phyloP scores from a whole-genome alignment of 768 basidiomycete genomes.

The Podaxis mareebaensis region DNA sequence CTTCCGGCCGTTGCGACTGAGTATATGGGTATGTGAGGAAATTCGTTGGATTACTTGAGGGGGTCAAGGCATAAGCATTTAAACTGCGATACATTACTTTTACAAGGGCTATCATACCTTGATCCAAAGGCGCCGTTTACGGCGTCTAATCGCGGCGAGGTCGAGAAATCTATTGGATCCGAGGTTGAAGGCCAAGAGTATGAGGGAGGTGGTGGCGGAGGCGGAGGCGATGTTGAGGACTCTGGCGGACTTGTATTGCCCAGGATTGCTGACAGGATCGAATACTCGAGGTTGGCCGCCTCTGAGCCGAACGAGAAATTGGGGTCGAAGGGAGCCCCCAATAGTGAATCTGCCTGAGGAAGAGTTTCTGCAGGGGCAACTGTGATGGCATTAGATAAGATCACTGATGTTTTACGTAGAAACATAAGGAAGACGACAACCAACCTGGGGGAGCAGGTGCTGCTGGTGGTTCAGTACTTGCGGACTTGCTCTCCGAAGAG shows the following conservation, averaged over 20 bases:
- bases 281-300: conserved; percentile 93
- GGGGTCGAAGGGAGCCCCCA: conserved; percentile 62
- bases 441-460: conserved; percentile 24
- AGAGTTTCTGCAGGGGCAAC: conserved; percentile 49
- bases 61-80: conserved; percentile 30
- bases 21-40: conserved; percentile 52
- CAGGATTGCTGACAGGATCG: conserved; percentile 89
- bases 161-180: conserved; percentile 39
- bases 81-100: conserved; percentile 37
- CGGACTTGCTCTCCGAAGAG: conserved; percentile 32
- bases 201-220: conserved; percentile 31
- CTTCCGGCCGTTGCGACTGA: conserved; percentile 35
- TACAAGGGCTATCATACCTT: conserved; percentile 37
- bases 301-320: conserved; percentile 78
- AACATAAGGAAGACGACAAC: conserved; percentile 17
- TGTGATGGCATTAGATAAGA: conserved; percentile 20
- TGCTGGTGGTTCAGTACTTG: conserved; percentile 31
- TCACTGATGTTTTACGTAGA: conserved; percentile 17
- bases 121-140: conserved; percentile 28
- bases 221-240: conserved; percentile 45
- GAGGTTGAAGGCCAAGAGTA: conserved; percentile 44
- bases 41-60: conserved; percentile 37
- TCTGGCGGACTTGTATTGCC: conserved; percentile 69
- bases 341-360: conserved; percentile 58
- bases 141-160: conserved; percentile 34